Conservation (phyloP, 2,329 filamentous ascomycete genomes). For the Rhynchosporium graminicola region DNA sequence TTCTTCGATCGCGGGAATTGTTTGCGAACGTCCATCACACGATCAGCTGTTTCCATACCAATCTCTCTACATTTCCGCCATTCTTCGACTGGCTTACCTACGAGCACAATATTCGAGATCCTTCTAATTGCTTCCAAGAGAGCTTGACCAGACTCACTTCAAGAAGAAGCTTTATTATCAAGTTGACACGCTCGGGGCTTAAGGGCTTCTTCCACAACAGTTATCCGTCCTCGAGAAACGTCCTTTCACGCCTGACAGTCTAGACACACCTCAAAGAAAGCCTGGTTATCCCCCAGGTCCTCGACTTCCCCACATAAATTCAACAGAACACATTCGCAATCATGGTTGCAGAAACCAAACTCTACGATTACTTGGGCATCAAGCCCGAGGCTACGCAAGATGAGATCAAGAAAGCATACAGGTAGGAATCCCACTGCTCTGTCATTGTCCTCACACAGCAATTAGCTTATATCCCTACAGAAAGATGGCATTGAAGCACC, state of each 20-base stretch:
- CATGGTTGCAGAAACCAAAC: constrained; percentile 94
- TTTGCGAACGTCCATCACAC: constrained; percentile 25
- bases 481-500: constrained; percentile 86
- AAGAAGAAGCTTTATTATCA: neutral
- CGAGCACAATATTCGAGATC: constrained; percentile 20
- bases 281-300: neutral
- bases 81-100: neutral
- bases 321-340: constrained; percentile 36
- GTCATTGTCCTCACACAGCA: constrained; percentile 1
- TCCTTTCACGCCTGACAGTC: neutral
- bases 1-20: neutral
- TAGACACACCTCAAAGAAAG: neutral
- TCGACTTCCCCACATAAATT: neutral
- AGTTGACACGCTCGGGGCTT: neutral
- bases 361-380: constrained; percentile 84
- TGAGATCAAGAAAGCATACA: constrained; percentile 96
- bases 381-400: constrained; percentile 82
- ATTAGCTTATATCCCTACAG: constrained; percentile 46
- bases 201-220: neutral
- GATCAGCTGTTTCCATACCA: constrained; percentile 29
- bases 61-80: neutral
- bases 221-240: constrained; percentile 2
- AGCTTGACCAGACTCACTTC: neutral
- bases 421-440: constrained; percentile 53
- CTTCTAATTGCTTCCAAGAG: constrained; percentile 20